Base-by-base conservation (phyloP, 352 stramenopile species). In the Phytophthora hibernalis region DNA sequence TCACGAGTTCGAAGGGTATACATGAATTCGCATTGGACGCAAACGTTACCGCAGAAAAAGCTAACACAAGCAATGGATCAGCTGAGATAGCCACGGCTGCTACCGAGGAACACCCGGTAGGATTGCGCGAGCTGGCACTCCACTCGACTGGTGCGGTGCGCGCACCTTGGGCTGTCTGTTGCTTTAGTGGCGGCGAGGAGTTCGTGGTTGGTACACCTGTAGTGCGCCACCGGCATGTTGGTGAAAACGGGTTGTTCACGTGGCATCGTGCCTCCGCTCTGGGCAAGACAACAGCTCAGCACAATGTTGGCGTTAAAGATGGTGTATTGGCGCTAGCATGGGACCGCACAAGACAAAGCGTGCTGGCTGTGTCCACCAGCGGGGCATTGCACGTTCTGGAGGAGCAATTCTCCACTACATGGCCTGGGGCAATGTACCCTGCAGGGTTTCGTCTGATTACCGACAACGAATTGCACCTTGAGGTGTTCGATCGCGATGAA, bases 341-440 rank as follows among this genome's bases (percentile, higher is more conserved):
- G 84, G 82, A 93, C 44, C 71, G 74, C 6, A 61, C 54, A 16
- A 61, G 82, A 35, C 74, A 93, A 16, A 81, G 72, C 10, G 74
- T 94, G 13, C 44, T 92, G 7, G 81, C 80, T 3, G 80, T 92
- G 8, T 95, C 87, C 18, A 86, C 83, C 2, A 82, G 72, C 21
- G 87, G 85, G 2, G 69, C 81, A 12, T 65, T 95, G n/a, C 77
- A 90, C 42, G 80, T 91, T 24, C 53, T 93, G 5, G 87, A 94
- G 51, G 80, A 93, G 40, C 49, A 82, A n/a, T 94, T 93, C 63
- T 82, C 68, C 18, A 92, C 83, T 10, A 80, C 77, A 18, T 95
- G 83, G 83, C 83, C 83, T 11, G 85, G 87, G 1, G 80, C 89
- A 8, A 96, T 96, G 89, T 96, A 96, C 53, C 87, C 88, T 11